Evolutionary conservation across 345 rosid genomes (phyloP).

Genomic region (Eucalyptus cloeziana): DNA sequence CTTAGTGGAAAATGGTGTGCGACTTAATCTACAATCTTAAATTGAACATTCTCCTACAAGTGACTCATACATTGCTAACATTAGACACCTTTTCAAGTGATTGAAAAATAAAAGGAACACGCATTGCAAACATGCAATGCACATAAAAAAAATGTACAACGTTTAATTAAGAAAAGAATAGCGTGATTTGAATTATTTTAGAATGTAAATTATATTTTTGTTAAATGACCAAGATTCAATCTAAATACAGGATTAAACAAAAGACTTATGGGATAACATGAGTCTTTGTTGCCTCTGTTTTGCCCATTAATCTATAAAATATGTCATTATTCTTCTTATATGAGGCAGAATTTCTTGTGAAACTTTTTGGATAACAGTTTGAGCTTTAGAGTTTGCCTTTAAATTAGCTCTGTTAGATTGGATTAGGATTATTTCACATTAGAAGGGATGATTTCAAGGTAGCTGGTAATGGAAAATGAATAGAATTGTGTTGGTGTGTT

Average conservation of each 20-base stretch:
- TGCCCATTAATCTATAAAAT: background rate
- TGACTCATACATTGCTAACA: too few species aligned
- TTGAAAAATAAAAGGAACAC: background rate
- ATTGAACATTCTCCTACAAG: too few species aligned
- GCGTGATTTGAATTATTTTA: background rate
- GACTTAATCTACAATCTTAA: too few species aligned
- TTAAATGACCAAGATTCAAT: background rate
- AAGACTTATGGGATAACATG: background rate
- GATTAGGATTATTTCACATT: background rate
- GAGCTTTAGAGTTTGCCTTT: background rate
- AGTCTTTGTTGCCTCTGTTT: background rate
- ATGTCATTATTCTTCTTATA: background rate
- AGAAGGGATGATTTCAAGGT: background rate
- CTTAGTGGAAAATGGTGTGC: too few species aligned
- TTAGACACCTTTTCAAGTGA: background rate
- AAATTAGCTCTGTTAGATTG: background rate
- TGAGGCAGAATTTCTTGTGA: background rate
- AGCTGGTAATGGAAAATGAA: background rate
- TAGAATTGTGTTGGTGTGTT: background rate
- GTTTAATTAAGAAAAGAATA: background rate
- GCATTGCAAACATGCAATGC: background rate
- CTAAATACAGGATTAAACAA: background rate
- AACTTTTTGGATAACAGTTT: background rate
- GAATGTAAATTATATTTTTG: background rate
- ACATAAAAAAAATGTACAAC: background rate